Percentiles rank a stretch among this genome's conserved stretches.
phyloP scores from a whole-genome alignment of 23 red algal genomes.

The Porphyridium purpureum region DNA sequence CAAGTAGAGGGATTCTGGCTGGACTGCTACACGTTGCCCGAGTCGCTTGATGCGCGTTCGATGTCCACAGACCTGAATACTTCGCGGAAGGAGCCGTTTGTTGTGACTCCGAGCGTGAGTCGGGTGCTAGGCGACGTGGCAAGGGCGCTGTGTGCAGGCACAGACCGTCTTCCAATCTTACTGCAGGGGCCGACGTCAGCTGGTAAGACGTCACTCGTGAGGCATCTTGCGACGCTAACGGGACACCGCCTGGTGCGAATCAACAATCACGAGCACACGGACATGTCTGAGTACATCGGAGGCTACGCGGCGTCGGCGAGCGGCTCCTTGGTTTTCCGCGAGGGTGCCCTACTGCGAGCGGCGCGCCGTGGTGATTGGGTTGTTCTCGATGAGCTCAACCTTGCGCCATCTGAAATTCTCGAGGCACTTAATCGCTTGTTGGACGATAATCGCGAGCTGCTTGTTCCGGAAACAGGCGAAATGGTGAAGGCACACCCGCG shows the following conservation, averaged over 20 bases:
- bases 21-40: conserved; percentile 2
- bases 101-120: conserved; percentile 46
- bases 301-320: conserved; percentile 33
- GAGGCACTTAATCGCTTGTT: conserved; percentile 90
- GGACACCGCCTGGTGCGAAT: conserved; percentile 65
- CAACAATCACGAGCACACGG: conserved; percentile 98
- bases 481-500: conserved; percentile 30
- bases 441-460: conserved; percentile 90
- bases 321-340: conserved; percentile 46
- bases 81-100: conserved; percentile 13
- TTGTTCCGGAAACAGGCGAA: conserved; percentile 70
- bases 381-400: conserved; percentile 87
- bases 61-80: no score
- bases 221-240: conserved; percentile 47
- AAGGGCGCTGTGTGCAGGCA: conserved; percentile 31
- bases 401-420: conserved; percentile 77
- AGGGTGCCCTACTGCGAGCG: conserved; percentile 67
- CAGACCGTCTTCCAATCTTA: conserved; percentile 35
- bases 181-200: conserved; percentile 81
- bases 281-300: conserved; percentile 85
- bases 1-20: conserved; percentile 5
- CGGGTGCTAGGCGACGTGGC: conserved; percentile 42
- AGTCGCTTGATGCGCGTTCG: not conserved
- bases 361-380: conserved; percentile 70
- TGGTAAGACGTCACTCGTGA: conserved; percentile 81